phyloP scores from a whole-genome alignment of 371 early-diverging fungal genomes.

The Mortierella sp. region DNA sequence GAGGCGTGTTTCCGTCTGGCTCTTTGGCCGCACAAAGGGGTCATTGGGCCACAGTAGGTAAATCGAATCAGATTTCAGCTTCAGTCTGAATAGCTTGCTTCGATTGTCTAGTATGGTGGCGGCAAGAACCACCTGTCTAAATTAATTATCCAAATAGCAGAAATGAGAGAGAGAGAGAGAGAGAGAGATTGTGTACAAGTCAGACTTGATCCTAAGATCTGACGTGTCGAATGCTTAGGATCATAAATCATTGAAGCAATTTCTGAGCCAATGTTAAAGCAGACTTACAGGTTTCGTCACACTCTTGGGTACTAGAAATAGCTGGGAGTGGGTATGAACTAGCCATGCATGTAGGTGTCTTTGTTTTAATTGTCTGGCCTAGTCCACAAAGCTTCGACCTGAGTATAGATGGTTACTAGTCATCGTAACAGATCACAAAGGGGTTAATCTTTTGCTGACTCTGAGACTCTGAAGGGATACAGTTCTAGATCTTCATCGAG shows the following conservation, averaged over 20 bases:
- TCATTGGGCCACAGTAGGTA: not conserved
- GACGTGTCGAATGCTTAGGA: not conserved
- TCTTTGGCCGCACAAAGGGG: not conserved
- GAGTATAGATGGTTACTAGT: constrained; percentile 12
- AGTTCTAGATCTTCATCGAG: constrained; percentile 12
- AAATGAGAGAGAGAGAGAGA: not conserved
- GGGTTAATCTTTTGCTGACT: constrained; percentile 9
- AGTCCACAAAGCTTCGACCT: constrained; percentile 12
- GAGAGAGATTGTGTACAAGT: not conserved
- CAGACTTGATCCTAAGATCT: not conserved
- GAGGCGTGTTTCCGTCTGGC: not conserved
- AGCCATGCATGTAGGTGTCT: constrained; percentile 10
- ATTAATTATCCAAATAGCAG: not conserved
- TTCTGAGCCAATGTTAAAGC: not conserved
- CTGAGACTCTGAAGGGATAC: constrained; percentile 13
- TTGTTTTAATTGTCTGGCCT: constrained; percentile 4
- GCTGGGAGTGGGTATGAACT: constrained; percentile 11
- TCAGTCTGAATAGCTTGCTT: not conserved
- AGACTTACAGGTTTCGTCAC: constrained; percentile 9
- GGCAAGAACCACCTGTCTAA: not conserved
- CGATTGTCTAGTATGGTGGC: not conserved
- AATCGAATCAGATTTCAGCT: not conserved
- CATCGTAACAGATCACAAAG: constrained; percentile 7
- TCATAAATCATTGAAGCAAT: not conserved
- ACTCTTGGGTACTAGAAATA: constrained; percentile 10